Conservation (phyloP, 2,329 filamentous ascomycete genomes). For the Plectosphaerella plurivora region DNA sequence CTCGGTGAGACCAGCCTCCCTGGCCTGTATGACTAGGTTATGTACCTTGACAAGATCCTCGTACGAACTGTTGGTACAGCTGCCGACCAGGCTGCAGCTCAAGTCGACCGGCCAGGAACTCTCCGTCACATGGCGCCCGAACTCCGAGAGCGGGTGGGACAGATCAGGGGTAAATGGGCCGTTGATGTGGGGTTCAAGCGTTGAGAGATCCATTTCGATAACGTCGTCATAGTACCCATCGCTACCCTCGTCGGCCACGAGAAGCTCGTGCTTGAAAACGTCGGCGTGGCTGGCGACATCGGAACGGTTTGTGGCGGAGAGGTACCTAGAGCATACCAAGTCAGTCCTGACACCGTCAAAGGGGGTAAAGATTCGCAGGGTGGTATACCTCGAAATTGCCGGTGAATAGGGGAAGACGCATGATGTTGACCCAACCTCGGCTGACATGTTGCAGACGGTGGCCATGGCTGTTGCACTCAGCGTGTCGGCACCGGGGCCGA, state of each 20-base stretch:
- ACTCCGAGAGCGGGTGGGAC: slow-evolving; percentile 23
- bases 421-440: slow-evolving; percentile 29
- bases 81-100: slow-evolving; percentile 24
- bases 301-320: slow-evolving; percentile 20
- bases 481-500: slow-evolving; percentile 24
- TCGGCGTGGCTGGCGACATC: slow-evolving; percentile 18
- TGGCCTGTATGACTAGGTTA: slow-evolving; percentile 22
- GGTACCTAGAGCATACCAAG: slow-evolving; percentile 15
- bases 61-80: slow-evolving; percentile 30
- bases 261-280: slow-evolving; percentile 16
- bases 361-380: not conserved
- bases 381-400: slow-evolving; percentile 20
- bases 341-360: no score
- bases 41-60: slow-evolving; percentile 26
- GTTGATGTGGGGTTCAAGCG: slow-evolving; percentile 27
- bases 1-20: slow-evolving; percentile 19
- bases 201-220: slow-evolving; percentile 27
- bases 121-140: slow-evolving; percentile 17
- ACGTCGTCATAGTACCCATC: slow-evolving; percentile 25
- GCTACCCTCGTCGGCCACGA: slow-evolving; percentile 22
- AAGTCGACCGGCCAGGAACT: slow-evolving; percentile 24
- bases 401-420: slow-evolving; percentile 30
- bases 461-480: slow-evolving; percentile 29
- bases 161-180: slow-evolving; percentile 29
- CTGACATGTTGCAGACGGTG: slow-evolving; percentile 31